Base-by-base conservation (phyloP, 441 rosid genomes). In the Francoa sonchifolia region DNA sequence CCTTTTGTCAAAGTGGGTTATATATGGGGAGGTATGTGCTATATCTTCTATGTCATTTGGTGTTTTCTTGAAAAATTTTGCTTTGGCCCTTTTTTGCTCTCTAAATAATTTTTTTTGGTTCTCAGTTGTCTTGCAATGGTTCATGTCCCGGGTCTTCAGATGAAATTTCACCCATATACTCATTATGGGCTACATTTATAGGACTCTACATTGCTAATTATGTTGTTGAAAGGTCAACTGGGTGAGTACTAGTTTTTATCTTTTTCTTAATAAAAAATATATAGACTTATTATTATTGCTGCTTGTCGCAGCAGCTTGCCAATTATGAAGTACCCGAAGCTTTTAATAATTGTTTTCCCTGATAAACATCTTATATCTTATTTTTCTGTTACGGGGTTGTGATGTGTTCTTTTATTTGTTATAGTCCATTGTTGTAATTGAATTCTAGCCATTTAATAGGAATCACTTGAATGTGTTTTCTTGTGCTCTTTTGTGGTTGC, bases 201-300 rank as follows among this genome's bases (percentile, higher is more conserved):
- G 96, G 96, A 48, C 90, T 90, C 50, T 90, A 90, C 72, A 90
- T 90, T 55, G 96, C 99, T 55, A 82, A 90, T 69, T 86, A 90
- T 66, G 96, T 90, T 29, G 96, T 90, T 59, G 95, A 82, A 65
- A 78, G 96, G 61, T 90, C 99, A 50, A 85, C 99, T 4, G 99
- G 99, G 99, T 90, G 65, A 74, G 90, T 67, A 18, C 28, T 43
- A 1, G 35, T 40, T 39, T 39, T 13, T 42, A 21, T 26, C 37
- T 47, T 46, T 25, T 19, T 46, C 39, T 47, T n/a, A n/a, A n/a
- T n/a, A n/a, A n/a, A n/a, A n/a, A n/a, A n/a, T n/a, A n/a, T n/a
- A n/a, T n/a, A n/a, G n/a, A n/a, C n/a, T n/a, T n/a, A n/a, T n/a
- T n/a, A n/a, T n/a, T n/a, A n/a, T 47, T 57, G 22, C 11, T 15